These are phyloP conservation scores for Pouteria campechiana DNA, from an alignment of 179 eudicot genomes.

Conservation along the genomic window DNA sequence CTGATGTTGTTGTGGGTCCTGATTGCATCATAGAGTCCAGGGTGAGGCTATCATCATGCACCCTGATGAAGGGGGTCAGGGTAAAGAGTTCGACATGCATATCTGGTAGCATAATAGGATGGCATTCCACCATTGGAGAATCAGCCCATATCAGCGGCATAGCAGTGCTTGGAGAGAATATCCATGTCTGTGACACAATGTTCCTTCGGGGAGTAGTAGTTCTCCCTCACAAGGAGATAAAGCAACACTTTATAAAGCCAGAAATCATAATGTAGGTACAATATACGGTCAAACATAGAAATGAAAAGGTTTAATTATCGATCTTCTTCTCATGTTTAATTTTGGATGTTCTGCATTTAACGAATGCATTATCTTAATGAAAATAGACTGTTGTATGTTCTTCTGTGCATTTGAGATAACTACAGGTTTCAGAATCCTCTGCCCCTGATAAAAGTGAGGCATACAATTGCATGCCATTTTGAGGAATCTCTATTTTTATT, in stretches of 20 bases:
- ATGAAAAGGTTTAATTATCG: no score
- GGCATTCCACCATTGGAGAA: slow-evolving; percentile 92
- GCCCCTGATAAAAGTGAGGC: no score
- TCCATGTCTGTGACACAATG: slow-evolving; percentile 80
- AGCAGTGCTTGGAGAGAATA: slow-evolving; percentile 91
- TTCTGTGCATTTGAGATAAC: no score
- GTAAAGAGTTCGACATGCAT: slow-evolving; percentile 77
- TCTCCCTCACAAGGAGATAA: slow-evolving; percentile 91
- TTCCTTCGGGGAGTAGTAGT: slow-evolving; percentile 94
- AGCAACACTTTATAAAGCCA: slow-evolving; percentile 81
- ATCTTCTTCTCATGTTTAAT: no score
- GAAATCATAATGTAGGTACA: slow-evolving; percentile 95
- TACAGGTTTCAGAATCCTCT: no score
- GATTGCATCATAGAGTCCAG: slow-evolving; percentile 85
- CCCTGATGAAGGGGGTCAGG: slow-evolving; percentile 80
- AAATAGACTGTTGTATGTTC: no score
- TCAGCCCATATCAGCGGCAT: slow-evolving; percentile 88
- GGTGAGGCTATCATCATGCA: slow-evolving; percentile 88
- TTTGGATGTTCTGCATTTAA: no score
- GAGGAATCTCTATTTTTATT: no score
- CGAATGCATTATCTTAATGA: no score
- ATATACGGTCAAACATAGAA: no score
- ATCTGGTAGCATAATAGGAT: slow-evolving; percentile 73
- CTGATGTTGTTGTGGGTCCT: slow-evolving; percentile 87
- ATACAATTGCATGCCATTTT: no score